phyloP scores from a whole-genome alignment of 768 basidiomycete genomes.

The Termitomyces sp. region DNA sequence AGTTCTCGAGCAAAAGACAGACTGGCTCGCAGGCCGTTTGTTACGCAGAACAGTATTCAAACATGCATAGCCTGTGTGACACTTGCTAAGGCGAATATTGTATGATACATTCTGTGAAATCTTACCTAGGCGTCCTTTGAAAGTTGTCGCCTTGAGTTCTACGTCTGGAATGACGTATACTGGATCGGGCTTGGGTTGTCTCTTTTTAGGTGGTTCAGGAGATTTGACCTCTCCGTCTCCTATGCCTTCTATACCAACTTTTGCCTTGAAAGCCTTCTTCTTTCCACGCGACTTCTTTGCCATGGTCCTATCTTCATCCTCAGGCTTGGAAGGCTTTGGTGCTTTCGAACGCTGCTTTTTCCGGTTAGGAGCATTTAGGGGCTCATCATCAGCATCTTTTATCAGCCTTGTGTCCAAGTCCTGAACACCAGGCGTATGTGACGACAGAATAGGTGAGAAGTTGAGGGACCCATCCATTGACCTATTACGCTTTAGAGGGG shows the following conservation, averaged over 20 bases:
- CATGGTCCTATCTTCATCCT: conserved; percentile 9
- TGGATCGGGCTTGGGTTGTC: conserved; percentile 37
- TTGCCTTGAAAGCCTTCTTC: not conserved
- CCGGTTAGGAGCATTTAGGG: not conserved
- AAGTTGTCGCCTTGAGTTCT: conserved; percentile 60
- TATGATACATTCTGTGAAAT: not conserved
- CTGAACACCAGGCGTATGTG: not conserved
- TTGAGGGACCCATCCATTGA: not conserved
- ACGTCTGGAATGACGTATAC: conserved; percentile 73
- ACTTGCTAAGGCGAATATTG: not conserved
- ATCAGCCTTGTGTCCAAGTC: not conserved
- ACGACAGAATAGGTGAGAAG: not conserved
- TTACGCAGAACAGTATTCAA: conserved; percentile 79
- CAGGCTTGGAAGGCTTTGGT: not conserved
- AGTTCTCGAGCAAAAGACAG: conserved; percentile 75
- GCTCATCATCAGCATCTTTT: not conserved
- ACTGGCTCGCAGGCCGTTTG: conserved; percentile 56
- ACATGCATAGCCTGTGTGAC: conserved; percentile 66
- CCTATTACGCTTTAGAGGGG: not conserved
- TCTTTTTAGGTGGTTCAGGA: conserved; percentile 15
- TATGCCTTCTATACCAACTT: not conserved
- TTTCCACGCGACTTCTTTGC: not conserved
- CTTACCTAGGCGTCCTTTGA: conserved; percentile 59
- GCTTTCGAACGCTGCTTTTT: not conserved
- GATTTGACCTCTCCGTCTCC: not conserved